Conservation (phyloP, 164 flowering plant genomes). For the Stephania japonica region DNA sequence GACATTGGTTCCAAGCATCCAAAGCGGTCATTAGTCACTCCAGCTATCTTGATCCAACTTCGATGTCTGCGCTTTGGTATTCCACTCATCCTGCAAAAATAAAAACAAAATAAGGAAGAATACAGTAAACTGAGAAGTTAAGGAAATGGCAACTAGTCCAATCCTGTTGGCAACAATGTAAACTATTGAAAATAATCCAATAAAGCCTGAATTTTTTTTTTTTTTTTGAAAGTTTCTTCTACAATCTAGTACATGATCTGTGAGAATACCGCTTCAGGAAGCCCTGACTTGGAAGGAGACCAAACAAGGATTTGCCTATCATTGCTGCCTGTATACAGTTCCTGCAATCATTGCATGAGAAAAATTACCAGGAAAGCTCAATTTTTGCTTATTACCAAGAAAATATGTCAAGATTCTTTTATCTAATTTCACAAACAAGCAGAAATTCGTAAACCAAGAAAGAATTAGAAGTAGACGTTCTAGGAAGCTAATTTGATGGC, state of each 20-base stretch:
- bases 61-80: constrained; percentile 5
- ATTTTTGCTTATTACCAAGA: background rate
- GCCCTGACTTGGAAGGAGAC: constrained; percentile 54
- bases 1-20: background rate
- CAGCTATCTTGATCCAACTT: constrained; percentile 24
- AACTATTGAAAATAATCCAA: too few species aligned
- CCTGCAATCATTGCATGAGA: constrained; percentile 38
- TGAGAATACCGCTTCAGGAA: constrained; percentile 44
- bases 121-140: background rate
- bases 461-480: background rate
- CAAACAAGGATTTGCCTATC: constrained; percentile 92
- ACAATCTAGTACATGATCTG: background rate
- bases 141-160: background rate
- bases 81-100: constrained; percentile 27
- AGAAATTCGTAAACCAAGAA: background rate
- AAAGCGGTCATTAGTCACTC: constrained; percentile 22
- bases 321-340: constrained; percentile 85
- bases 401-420: background rate
- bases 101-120: background rate
- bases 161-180: too few species aligned
- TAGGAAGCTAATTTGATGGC: too few species aligned
- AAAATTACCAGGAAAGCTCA: background rate
- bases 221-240: background rate
- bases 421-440: background rate
- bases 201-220: background rate